phyloP scores from a whole-genome alignment of 352 stramenopile genomes.

The Phytophthora melonis region DNA sequence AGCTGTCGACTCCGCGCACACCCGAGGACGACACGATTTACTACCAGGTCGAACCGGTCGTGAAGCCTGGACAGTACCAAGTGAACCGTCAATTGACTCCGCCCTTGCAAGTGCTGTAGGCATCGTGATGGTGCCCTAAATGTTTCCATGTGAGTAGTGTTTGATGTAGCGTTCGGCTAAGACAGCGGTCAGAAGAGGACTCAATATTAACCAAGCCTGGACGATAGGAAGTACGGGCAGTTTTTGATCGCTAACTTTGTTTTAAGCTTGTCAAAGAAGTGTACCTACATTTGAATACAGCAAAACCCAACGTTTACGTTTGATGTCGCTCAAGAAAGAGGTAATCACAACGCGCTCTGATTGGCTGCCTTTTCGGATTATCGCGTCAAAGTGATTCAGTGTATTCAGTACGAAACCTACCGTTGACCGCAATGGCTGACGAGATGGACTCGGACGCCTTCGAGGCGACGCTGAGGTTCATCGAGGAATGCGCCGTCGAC shows the following conservation, averaged over 20 bases:
- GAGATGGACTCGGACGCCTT: no score
- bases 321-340: no score
- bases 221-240: slow-evolving; percentile 10
- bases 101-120: slow-evolving; percentile 1
- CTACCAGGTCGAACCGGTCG: slow-evolving; percentile 19
- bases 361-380: no score
- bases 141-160: slow-evolving; percentile 1
- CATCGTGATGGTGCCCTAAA: neutral
- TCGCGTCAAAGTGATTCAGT: no score
- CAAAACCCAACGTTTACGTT: no score
- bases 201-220: slow-evolving; percentile 6
- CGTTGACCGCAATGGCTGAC: no score
- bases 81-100: slow-evolving; percentile 25
- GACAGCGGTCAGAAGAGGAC: neutral
- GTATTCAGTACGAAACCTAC: no score
- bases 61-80: slow-evolving; percentile 22
- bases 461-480: neutral
- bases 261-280: no score
- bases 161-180: neutral
- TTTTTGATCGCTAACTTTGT: neutral
- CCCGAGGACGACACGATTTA: slow-evolving; percentile 33
- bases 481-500: slow-evolving; percentile 5
- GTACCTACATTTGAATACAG: no score
- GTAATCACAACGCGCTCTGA: no score
- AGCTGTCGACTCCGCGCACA: slow-evolving; percentile 17